Evolutionary conservation across 345 rosid species (phyloP), one percentile per base, ranked within the genome.

Genomic region (Leavenworthia alabamica): DNA sequence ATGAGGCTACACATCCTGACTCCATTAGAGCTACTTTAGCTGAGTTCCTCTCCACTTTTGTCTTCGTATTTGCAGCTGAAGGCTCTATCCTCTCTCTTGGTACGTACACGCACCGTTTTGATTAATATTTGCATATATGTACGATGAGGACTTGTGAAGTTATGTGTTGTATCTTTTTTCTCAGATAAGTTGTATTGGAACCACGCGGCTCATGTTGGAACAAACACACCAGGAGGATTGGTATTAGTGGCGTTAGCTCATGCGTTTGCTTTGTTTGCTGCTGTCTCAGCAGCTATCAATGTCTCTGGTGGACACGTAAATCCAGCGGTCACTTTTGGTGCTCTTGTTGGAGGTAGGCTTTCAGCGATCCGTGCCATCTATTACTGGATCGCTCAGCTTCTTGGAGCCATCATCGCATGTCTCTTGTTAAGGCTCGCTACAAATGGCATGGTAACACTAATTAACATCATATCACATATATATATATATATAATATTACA

Each of bases 361-460:
- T 76, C 89, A 0, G 63, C 74, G 6, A 17, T 89, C 14, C 83
- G 84, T 1, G 87, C 88, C 59, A 20, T 79, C 29, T 81, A 42
- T 67, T 89, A 86, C 61, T 86, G 91, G 91, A 46, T 83, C 16
- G 95, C 91, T 73, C 95, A 86, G 76, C 78, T 89, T 46, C 67
- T 86, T 58, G 89, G 88, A 6, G 79, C 95, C 13, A 32, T 82
- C 24, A 57, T 83, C 4, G 89, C 95, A 22, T 68, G 79, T 14
- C 80, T 89, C 44, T 42, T 84, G 62, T 58, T 89, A 41, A 74
- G 81, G 74, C 79, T 89, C 14, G 64, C 74, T 52, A 84, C 97
- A 16, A 76, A 68, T 12, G 89, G 88, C 66, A 62, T 84, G 91
- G 95, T 83, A 80, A 24, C 31, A 43, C 24, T 22, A 28, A 3